A percentile compares a stretch with the other conserved stretches of the same genome.
phyloP scores from a whole-genome alignment of 1,139 yeast genomes.

The Eremothecium cymbalariae region DNA sequence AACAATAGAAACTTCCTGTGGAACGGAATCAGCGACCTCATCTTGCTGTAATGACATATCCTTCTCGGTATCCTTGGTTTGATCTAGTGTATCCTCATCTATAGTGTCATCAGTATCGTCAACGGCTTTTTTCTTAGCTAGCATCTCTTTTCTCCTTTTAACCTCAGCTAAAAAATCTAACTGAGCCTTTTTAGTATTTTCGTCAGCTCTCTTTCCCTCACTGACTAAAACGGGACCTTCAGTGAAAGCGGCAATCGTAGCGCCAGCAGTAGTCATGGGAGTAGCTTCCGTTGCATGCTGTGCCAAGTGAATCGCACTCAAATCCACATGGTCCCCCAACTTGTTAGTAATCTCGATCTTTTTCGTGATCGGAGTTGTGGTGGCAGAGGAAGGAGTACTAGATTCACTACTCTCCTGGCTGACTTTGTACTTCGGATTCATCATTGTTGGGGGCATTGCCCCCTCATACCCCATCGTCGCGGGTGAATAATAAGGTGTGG shows the following conservation, averaged over 20 bases:
- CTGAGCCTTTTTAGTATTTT: conserved; percentile 10
- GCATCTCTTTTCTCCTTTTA: conserved; percentile 21
- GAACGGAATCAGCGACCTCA: conserved; percentile 11
- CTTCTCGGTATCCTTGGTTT: conserved; percentile 9
- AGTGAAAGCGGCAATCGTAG: conserved; percentile 10
- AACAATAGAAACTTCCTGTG: conserved; percentile 9
- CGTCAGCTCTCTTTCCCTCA: conserved; percentile 12
- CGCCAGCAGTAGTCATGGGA: conserved; percentile 8
- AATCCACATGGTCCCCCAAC: conserved; percentile 28
- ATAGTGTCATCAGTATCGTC: conserved; percentile 7
- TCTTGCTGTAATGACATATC: conserved; percentile 6
- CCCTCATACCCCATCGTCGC: conserved; percentile 5
- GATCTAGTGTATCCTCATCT: conserved; percentile 7
- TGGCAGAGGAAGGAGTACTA: conserved; percentile 12
- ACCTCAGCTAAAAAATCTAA: conserved; percentile 22
- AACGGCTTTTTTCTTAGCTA: conserved; percentile 20
- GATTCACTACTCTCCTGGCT: conserved; percentile 5
- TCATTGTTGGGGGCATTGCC: conserved; percentile 3
- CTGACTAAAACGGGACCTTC: conserved; percentile 11
- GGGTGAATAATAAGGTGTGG: conserved; percentile 3
- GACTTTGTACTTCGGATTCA: conserved; percentile 5
- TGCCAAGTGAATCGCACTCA: conserved; percentile 23
- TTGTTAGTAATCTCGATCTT: conserved; percentile 32
- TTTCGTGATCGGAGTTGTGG: conserved; percentile 18
- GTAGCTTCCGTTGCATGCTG: conserved; percentile 11